Base-by-base conservation (phyloP, 495 filamentous ascomycete genomes). In the Cairneyella variabilis region DNA sequence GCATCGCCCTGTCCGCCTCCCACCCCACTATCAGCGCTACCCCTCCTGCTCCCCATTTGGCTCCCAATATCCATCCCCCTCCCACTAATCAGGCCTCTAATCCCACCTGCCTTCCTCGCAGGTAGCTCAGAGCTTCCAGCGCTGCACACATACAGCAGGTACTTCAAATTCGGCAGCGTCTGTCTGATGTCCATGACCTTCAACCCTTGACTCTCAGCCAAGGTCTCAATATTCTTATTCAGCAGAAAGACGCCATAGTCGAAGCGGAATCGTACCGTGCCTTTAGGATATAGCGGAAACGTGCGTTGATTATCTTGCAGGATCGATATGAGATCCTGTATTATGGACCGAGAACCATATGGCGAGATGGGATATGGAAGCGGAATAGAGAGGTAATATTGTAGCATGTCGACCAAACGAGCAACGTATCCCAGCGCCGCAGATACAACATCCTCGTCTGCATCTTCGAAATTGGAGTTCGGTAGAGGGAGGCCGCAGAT, bases 161-260 rank as follows among this genome's bases (percentile, higher is more conserved):
- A 96, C 68, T 95, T 95, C 17, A 97, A 69, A 60, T 98, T 98
- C 32, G 90, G 89, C 14, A 97, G 72, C 2, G 92, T 97, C 53
- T 96, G 88, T 0, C 93, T 76, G 12, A 96, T 86, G 66, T 98
- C 93, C 34, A 95, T 76, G 9, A 90, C 80, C 39, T 83, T 80
- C 2, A 96, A 65, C 0, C 85, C 88, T 51, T 86, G 80, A n/a
- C 78, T 74, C 51, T 76, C 79, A 56, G 90, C 87, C 25, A 98
- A 73, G 36, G 88, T 77, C 69, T 98, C 92, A 40, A 98, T 89
- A 60, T 97, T 76, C 63, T 96, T 92, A 69, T 97, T 97, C 3
- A 98, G 74, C 10, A 97, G 69, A 58, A 97, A 98, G 57, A 96
- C 90, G 4, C 76, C 93, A 71, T 97, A 98, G 57, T 97, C 92